phyloP scores from a whole-genome alignment of 257 asterid genomes.

The Solanum peruvianum region DNA sequence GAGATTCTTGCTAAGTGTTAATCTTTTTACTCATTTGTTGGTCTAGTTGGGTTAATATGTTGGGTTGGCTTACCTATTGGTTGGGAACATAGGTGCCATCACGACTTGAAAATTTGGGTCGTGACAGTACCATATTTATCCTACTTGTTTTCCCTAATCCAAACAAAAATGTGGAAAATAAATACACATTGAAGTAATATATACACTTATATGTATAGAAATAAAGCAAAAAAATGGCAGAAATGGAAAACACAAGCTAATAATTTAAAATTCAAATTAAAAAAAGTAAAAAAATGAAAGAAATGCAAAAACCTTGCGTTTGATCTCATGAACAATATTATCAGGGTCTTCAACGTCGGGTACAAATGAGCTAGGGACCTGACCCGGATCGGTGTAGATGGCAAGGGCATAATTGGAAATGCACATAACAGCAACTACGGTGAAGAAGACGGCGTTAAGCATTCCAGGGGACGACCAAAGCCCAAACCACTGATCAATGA shows the following conservation, averaged over 20 bases:
- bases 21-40: no score
- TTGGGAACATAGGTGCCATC: no score
- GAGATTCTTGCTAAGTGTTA: no score
- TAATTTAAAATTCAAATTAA: background rate
- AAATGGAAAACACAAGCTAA: background rate
- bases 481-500: conserved; percentile 81
- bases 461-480: conserved; percentile 67
- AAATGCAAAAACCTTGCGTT: conserved; percentile 61
- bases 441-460: conserved; percentile 56
- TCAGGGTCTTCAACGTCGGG: conserved; percentile 62
- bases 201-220: background rate
- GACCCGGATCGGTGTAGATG: conserved; percentile 78
- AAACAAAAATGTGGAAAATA: background rate
- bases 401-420: conserved; percentile 49
- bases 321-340: conserved; percentile 68
- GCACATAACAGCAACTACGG: conserved; percentile 51
- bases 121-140: background rate
- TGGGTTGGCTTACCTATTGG: no score
- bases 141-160: background rate
- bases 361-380: conserved; percentile 52
- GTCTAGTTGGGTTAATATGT: no score
- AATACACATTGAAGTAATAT: background rate
- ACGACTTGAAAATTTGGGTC: no score
- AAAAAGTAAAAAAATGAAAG: background rate
- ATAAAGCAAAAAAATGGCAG: background rate